Base-by-base conservation (phyloP, 2,329 filamentous ascomycete genomes). In the Pseudopithomyces maydicus region DNA sequence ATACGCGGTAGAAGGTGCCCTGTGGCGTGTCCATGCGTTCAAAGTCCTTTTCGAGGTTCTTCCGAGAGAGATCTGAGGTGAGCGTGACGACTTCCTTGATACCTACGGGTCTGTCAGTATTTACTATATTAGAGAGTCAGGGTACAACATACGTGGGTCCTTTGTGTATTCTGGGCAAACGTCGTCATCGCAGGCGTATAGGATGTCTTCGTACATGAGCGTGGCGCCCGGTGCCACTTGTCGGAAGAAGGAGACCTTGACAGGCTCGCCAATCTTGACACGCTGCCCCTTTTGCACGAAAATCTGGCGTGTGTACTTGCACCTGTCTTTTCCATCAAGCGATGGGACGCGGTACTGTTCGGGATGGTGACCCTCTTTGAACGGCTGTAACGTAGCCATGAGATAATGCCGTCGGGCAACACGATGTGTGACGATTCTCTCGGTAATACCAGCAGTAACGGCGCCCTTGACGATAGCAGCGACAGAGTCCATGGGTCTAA, bases 21-120 rank as follows among this genome's bases (percentile, higher is more conserved):
- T 99, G 94, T 6, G 95, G 93, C 1, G 95, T 98, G 76, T 98
- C 95, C 95, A 98, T 98, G 74, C 95, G 88, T 80, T 99, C 95
- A 72, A 99, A 99, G 77, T 99, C 95, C 80, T 97, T 98, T 78
- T 99, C 95, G 12, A 99, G 88, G 75, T 98, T 98, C 84, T 98
- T 99, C 69, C 94, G 90, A 47, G 93, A 97, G 55, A 99, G 84
- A 75, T 99, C 95, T 1, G 94, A 98, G 1, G 95, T 98, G 49
- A 99, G 88, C 1, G 95, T 99, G 63, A 98, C 95, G 55, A 98
- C 92, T 79, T 98, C 95, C 85, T 98, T 98, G 85, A 98, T 98
- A 67, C 93, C 94, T 97, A 66, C 15, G 8, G 1, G 12, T 1
- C 6, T 32, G 49, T 64, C 29, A 49, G 45, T 22, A 20, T 2